phyloP scores from a whole-genome alignment of 768 basidiomycete species.

The Phlebiopsis gigantea region DNA sequence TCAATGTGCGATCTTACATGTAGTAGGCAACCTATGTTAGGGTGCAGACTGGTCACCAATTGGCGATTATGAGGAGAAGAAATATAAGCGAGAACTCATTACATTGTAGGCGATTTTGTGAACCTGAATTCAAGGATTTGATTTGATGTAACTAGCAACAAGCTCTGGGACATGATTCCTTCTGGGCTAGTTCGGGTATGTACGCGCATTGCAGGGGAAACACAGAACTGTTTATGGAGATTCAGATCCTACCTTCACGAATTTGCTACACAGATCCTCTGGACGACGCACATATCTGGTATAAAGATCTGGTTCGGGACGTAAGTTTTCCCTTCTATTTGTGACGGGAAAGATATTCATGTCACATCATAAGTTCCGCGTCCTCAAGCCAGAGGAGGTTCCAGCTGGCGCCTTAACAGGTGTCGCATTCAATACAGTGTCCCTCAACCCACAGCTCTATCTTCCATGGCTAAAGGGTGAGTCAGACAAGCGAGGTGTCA shows the following conservation, averaged over 20 bases:
- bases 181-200: slow-evolving; percentile 36
- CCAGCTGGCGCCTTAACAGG: slow-evolving; percentile 32
- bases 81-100: slow-evolving; percentile 32
- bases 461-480: slow-evolving; percentile 42
- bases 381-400: slow-evolving; percentile 29
- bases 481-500: slow-evolving; percentile 34
- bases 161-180: slow-evolving; percentile 43
- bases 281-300: slow-evolving; percentile 30
- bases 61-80: slow-evolving; percentile 27
- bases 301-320: slow-evolving; percentile 32
- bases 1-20: not conserved
- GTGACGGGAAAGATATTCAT: no score
- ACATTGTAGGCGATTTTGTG: slow-evolving; percentile 34
- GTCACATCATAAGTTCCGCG: slow-evolving; percentile 25
- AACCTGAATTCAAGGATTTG: not conserved
- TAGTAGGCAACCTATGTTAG: slow-evolving; percentile 18
- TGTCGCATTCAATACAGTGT: slow-evolving; percentile 40
- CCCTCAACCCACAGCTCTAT: slow-evolving; percentile 47
- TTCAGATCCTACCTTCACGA: slow-evolving; percentile 31
- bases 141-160: no score
- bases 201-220: not conserved
- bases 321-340: slow-evolving; percentile 18
- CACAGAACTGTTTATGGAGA: slow-evolving; percentile 1
- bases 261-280: slow-evolving; percentile 24
- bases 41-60: slow-evolving; percentile 45